These are phyloP conservation scores for Cladosporium phlei DNA, from an alignment of 2,329 filamentous ascomycete genomes.

Conservation along the genomic window DNA sequence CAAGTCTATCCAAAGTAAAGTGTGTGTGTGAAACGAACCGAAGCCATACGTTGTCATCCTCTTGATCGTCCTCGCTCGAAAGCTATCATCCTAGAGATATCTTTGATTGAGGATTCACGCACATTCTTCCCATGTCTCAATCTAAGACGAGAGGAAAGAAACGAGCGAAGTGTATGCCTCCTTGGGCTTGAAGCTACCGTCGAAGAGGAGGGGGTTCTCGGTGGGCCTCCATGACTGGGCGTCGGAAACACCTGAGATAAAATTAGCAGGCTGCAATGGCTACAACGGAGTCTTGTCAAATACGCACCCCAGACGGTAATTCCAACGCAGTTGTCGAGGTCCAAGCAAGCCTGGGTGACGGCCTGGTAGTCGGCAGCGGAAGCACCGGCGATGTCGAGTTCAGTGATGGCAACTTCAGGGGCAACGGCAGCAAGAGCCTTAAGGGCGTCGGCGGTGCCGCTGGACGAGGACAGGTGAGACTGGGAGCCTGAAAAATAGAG, in stretches of 20 bases:
- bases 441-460: conserved; percentile 47
- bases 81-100: no score
- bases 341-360: conserved; percentile 52
- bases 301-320: conserved; percentile 43
- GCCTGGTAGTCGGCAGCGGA: conserved; percentile 54
- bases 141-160: no score
- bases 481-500: conserved; percentile 45
- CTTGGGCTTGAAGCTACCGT: conserved; percentile 40
- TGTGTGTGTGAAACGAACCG: neutral
- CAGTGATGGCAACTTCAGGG: conserved; percentile 59
- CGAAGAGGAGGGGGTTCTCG: conserved; percentile 40
- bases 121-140: no score
- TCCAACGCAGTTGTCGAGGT: conserved; percentile 57
- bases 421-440: conserved; percentile 46
- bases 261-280: neutral
- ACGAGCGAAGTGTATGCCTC: conserved; percentile 33
- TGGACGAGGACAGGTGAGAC: conserved; percentile 46
- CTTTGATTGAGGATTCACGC: no score
- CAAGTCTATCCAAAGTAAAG: neutral
- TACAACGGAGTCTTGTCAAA: no score
- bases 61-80: neutral
- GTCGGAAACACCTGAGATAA: conserved; percentile 6
- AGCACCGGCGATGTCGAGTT: conserved; percentile 62
- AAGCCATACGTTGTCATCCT: neutral
- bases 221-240: conserved; percentile 39